These are phyloP conservation scores for Peniophora sp. DNA, from an alignment of 1,284 basidiomycete genomes.

Conservation along the genomic window DNA sequence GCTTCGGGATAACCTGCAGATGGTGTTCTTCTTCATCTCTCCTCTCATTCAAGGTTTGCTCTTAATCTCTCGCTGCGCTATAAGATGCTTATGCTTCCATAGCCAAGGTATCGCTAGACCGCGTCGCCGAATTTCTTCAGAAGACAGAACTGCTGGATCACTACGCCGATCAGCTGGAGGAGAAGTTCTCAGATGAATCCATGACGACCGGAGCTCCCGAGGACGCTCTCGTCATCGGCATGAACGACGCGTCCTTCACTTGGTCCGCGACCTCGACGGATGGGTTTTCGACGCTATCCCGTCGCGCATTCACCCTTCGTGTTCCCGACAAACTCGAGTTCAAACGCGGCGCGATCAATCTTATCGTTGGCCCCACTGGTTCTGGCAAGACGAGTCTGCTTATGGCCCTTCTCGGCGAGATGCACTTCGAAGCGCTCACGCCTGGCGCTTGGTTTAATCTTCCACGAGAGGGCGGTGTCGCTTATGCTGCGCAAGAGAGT, in stretches of 20 bases:
- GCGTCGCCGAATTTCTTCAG: constrained; percentile 37
- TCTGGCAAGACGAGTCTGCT: constrained; percentile 44
- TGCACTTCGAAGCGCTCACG: constrained; percentile 49
- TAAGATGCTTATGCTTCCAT: constrained; percentile 14
- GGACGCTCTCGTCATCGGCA: constrained; percentile 26
- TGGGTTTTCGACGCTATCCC: constrained; percentile 18
- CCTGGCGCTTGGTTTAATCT: constrained; percentile 57
- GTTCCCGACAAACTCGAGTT: constrained; percentile 50
- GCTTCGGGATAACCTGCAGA: constrained; percentile 23
- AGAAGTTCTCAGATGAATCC: constrained; percentile 7
- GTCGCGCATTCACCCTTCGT: constrained; percentile 36
- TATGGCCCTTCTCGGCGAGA: constrained; percentile 55
- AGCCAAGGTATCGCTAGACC: constrained; percentile 40
- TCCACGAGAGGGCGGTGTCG: constrained; percentile 59
- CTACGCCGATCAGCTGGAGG: constrained; percentile 22
- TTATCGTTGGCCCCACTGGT: constrained; percentile 58
- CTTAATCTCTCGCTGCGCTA: constrained; percentile 9
- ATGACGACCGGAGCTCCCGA: constrained; percentile 8
- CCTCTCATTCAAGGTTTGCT: constrained; percentile 21
- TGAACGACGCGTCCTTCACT: constrained; percentile 32
- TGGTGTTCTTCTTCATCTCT: constrained; percentile 23
- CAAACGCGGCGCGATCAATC: constrained; percentile 48
- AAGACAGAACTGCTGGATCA: constrained; percentile 45
- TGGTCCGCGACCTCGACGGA: constrained; percentile 23
- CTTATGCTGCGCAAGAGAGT: constrained; percentile 71